Base-by-base conservation (phyloP, 768 basidiomycete genomes). In the Trametes sanguinea region DNA sequence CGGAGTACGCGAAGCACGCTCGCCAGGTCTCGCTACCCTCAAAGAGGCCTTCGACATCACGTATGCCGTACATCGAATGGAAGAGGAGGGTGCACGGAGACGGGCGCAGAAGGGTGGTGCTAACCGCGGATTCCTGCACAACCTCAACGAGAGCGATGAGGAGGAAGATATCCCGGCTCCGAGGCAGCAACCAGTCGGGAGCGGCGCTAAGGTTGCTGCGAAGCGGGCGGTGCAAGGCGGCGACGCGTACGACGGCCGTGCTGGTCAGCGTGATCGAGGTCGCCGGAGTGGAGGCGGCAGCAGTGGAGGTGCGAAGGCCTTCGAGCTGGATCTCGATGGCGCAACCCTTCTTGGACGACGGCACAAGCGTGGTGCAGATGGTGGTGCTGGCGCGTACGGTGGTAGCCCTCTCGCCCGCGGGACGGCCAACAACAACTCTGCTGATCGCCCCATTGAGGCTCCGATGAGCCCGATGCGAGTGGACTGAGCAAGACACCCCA, bases 31-130 rank as follows among this genome's bases (percentile, higher is more conserved):
- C 30, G 90, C 94, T 0, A 87, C 90, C 0, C 86, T 99, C 74
- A 98, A 97, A 71, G 97, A 98, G 73, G 95, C 97, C 3, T 98
- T 99, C 75, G 97, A 99, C 74, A 89, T 99, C 71, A 96, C 97
- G 1, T 98, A 98, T 74, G 96, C 97, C 3, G 97, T 99, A 0
- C 97, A 99, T 75, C 88, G 96, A 16, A 98, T 98, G 96, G 96
- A 98, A 73, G 97, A 99, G 75, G 97, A 99, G 75, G 96, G 95
- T 13, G 92, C 91, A 0, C 83, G 92, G 57, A 80, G 93, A 53
- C 83, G 91, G 29, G 93, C 90, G 48, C 90, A 90, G 75, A 87
- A 90, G 57, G 89, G 88, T 16, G 93, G 90, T 32, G 89, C 87
- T 0, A 95, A 94, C 22, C 83, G 86, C 53, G 91, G 91, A 4